These are phyloP conservation scores for Phaeophleospora eucalypticola DNA, from an alignment of 2,329 filamentous ascomycete genomes.

Conservation along the genomic window DNA sequence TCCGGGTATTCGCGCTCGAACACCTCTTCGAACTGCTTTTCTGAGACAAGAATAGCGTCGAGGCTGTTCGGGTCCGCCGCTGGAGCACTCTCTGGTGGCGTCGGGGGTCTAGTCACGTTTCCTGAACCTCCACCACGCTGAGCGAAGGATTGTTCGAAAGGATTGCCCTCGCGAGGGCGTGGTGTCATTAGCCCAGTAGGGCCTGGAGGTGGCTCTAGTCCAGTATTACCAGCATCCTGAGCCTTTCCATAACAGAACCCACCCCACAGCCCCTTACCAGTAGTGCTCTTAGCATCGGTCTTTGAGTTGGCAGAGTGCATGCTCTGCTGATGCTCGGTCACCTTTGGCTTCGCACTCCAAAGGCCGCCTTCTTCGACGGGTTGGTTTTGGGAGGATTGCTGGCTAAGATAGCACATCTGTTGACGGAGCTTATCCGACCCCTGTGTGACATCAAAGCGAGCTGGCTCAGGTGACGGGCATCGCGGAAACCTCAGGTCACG, in stretches of 20 bases:
- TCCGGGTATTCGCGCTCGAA: conserved; percentile 70
- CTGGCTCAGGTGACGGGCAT: conserved; percentile 78
- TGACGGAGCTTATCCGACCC: conserved; percentile 47
- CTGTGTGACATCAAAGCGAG: conserved; percentile 76
- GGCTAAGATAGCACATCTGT: conserved; percentile 49
- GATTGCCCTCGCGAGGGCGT: conserved; percentile 35
- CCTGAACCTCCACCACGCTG: conserved; percentile 18
- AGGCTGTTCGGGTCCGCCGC: conserved; percentile 28
- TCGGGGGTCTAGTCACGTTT: conserved; percentile 20
- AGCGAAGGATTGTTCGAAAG: conserved; percentile 36
- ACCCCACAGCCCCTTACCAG: conserved; percentile 63
- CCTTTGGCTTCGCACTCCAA: conserved; percentile 45
- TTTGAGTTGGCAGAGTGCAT: conserved; percentile 12
- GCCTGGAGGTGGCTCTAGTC: conserved; percentile 37
- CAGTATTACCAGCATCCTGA: conserved; percentile 31
- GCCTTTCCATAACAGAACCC: conserved; percentile 58
- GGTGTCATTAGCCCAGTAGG: conserved; percentile 52
- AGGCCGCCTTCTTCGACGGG: conserved; percentile 52
- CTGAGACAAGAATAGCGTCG: conserved; percentile 39
- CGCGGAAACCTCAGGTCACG: conserved; percentile 73
- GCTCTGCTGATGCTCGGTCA: conserved; percentile 5
- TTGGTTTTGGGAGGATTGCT: conserved; percentile 43
- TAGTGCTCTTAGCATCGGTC: conserved; percentile 14
- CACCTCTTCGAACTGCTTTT: conserved; percentile 38
- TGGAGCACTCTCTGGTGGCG: conserved; percentile 23